Evolutionary conservation across 2,329 filamentous ascomycete species (phyloP).

Genomic region (Ceratocystis albifundus): DNA sequence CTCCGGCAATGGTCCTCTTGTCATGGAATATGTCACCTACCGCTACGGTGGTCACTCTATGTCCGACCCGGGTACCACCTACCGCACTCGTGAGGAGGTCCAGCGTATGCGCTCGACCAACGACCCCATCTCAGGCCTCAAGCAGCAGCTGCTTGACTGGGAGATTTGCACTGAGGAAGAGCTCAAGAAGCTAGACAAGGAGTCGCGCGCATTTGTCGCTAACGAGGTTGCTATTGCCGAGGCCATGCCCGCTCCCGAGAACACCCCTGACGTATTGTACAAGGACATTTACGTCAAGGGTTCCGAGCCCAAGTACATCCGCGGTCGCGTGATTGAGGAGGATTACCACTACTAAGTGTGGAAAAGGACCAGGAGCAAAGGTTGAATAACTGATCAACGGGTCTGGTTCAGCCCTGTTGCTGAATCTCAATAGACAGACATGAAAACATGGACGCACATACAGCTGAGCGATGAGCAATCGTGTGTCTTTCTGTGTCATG

Average conservation of each 20-base stretch:
- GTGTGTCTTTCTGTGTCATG: constrained; percentile 8
- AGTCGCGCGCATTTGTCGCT: constrained; percentile 74
- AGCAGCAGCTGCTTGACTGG: constrained; percentile 98
- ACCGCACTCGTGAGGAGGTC: constrained; percentile 98
- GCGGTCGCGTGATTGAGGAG: constrained; percentile 82
- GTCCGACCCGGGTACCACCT: constrained; percentile 98
- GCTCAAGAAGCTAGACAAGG: constrained; percentile 92
- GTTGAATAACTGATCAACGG: background rate
- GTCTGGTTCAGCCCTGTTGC: background rate
- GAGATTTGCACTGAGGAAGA: constrained; percentile 82
- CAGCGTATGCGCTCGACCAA: constrained; percentile 99
- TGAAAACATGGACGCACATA: background rate
- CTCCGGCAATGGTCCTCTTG: constrained; percentile 78
- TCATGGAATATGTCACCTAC: constrained; percentile 98
- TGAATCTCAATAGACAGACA: background rate
- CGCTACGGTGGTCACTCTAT: constrained; percentile 98
- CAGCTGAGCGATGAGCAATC: constrained; percentile 27
- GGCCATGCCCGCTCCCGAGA: constrained; percentile 69
- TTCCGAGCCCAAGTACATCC: constrained; percentile 75
- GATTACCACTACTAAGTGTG: constrained; percentile 59
- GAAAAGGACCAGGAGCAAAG: background rate
- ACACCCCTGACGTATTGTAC: constrained; percentile 71
- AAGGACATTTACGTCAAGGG: constrained; percentile 94
- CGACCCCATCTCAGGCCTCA: constrained; percentile 94
- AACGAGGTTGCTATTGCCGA: constrained; percentile 84